Evolutionary conservation across 257 asterid species (phyloP), one percentile per base, ranked within the genome.

Genomic region (Buddleja alternifolia): DNA sequence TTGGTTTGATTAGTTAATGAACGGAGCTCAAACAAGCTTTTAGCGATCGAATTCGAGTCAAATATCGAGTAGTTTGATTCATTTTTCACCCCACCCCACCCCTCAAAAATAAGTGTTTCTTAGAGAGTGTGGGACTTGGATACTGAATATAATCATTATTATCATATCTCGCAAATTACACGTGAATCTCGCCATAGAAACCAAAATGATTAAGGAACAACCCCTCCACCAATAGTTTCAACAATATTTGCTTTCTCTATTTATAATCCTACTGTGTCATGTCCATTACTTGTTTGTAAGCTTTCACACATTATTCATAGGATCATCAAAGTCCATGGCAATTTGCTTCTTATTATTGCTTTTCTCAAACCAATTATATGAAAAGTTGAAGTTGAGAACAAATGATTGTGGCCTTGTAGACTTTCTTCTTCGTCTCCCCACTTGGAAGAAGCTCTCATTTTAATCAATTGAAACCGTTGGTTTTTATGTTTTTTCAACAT

Each of bases 331-430:
- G 16, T 14, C 23, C 39, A 37, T 24, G 9, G 25, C 78, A 69
- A 79, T 70, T 76, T 59, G 77, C 34, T 63, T 42, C 37, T 29
- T 4, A 8, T 11, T 63, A 62, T 66, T 78, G 72, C 54, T 62
- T 17, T 37, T 50, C 1, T 10, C 10, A 42, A 14, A 60, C 63
- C 75, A 76, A 77, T 74, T 42, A 67, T 46, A 10, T 36, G 20
- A 67, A 74, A 72, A 61, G 67, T 72, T 58, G 77, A 58, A 52
- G 60, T 52, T 4, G 2, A 63, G 65, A 54, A 64, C 50, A 63
- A 1, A 29, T 69, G 61, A 72, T 41, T 73, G 86, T 84, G 90
- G 84, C 81, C 64, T 41, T 73, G 86, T 84, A 88, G 84, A 81
- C 64, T 82, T 78, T 56, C 63, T 61, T 65, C 75, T 57, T 57